Evolutionary conservation across 2,329 filamentous ascomycete species (phyloP).

Genomic region (Dactylonectria macrodidyma): DNA sequence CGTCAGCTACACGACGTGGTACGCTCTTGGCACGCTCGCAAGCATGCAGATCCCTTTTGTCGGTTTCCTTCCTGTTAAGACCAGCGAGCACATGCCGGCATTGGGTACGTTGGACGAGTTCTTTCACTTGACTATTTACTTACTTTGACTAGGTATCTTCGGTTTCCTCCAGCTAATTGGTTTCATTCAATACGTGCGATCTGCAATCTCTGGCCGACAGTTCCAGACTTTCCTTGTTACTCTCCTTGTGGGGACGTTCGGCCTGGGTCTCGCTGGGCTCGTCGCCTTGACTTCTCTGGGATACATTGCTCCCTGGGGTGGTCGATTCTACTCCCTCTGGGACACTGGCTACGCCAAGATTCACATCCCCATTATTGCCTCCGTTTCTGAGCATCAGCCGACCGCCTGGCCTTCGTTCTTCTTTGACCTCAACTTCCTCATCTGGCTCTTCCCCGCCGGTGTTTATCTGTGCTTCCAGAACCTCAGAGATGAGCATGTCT

Average conservation of each 20-base stretch:
- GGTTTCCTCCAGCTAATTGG: conserved; percentile 94
- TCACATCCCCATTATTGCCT: conserved; percentile 99
- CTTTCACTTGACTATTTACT: conserved; percentile 13
- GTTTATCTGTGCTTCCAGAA: conserved; percentile 98
- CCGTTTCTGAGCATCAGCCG: conserved; percentile 99
- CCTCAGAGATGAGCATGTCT: conserved; percentile 96
- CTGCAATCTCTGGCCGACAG: conserved; percentile 91
- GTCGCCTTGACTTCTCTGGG: conserved; percentile 90
- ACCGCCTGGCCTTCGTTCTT: conserved; percentile 99
- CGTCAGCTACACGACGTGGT: conserved; percentile 98
- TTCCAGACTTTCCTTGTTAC: conserved; percentile 91
- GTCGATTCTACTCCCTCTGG: conserved; percentile 99
- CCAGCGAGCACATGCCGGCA: conserved; percentile 98
- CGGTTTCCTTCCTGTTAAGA: conserved; percentile 95
- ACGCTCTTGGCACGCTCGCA: conserved; percentile 92
- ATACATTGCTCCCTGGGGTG: conserved; percentile 96
- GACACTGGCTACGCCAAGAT: conserved; percentile 99
- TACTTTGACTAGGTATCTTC: conserved; percentile 79
- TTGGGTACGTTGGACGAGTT: conserved; percentile 71
- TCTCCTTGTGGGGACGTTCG: conserved; percentile 81
- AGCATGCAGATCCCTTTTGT: conserved; percentile 99
- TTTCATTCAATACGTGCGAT: conserved; percentile 90
- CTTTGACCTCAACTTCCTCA: conserved; percentile 97
- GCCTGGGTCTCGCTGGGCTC: conserved; percentile 80
- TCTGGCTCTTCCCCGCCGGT: conserved; percentile 99